phyloP scores from a whole-genome alignment of 1,284 basidiomycete genomes.

The Kwoniella shivajii region DNA sequence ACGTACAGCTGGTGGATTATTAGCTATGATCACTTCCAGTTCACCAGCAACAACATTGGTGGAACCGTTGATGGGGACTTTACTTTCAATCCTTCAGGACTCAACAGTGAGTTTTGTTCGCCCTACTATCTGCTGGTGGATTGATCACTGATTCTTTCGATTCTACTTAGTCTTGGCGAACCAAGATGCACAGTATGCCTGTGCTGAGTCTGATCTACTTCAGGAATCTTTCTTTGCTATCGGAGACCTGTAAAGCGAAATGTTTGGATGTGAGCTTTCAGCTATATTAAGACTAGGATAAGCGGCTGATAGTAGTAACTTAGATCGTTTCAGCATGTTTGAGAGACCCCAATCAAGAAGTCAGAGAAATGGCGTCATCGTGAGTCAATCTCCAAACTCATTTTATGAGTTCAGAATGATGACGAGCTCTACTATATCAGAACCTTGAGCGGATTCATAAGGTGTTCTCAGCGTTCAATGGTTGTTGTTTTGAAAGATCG shows the following conservation, averaged over 20 bases:
- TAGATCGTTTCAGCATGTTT: constrained; percentile 72
- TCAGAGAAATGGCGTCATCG: constrained; percentile 89
- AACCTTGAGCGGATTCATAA: constrained; percentile 83
- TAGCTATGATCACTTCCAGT: constrained; percentile 55
- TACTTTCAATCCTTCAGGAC: constrained; percentile 53
- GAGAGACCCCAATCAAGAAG: constrained; percentile 88
- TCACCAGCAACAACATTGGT: constrained; percentile 56
- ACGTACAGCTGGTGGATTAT: constrained; percentile 50
- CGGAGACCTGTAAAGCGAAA: constrained; percentile 65
- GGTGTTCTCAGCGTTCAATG: constrained; percentile 88
- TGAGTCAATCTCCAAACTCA: constrained; percentile 23
- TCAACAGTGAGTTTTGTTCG: constrained; percentile 51
- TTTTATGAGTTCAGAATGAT: background rate
- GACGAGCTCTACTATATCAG: constrained; percentile 11
- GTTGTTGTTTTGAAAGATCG: constrained; percentile 85
- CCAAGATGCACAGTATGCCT: constrained; percentile 57
- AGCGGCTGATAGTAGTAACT: constrained; percentile 14
- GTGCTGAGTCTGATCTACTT: constrained; percentile 55
- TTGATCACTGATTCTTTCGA: background rate
- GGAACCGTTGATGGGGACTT: constrained; percentile 52
- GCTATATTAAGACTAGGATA: background rate
- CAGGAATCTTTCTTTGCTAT: constrained; percentile 72
- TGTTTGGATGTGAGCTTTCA: constrained; percentile 67
- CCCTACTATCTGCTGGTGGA: background rate
- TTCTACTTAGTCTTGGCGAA: constrained; percentile 58